These are phyloP conservation scores for Byssothecium circinans DNA, from an alignment of 2,329 filamentous ascomycete genomes.

Conservation along the genomic window DNA sequence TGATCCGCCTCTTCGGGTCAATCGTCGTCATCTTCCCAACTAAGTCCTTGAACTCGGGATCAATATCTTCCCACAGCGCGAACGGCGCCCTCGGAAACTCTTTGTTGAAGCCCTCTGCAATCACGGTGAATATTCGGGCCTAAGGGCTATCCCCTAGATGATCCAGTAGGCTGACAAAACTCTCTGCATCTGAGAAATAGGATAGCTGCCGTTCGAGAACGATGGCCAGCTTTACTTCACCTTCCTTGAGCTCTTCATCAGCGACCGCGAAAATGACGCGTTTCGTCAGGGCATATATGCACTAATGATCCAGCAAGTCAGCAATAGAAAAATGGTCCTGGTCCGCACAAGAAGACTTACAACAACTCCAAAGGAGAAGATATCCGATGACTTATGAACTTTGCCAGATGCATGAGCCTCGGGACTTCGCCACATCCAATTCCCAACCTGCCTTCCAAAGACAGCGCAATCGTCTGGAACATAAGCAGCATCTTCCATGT, in stretches of 20 bases:
- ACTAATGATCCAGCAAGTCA: slow-evolving; percentile 32
- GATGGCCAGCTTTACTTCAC: slow-evolving; percentile 40
- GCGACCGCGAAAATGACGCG: slow-evolving; percentile 37
- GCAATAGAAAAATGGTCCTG: slow-evolving; percentile 14
- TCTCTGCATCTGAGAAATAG: slow-evolving; percentile 50
- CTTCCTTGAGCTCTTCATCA: slow-evolving; percentile 36
- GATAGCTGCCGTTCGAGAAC: slow-evolving; percentile 52
- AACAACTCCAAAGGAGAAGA: slow-evolving; percentile 49
- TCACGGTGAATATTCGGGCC: slow-evolving; percentile 36
- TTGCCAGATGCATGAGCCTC: slow-evolving; percentile 46
- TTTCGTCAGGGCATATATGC: slow-evolving; percentile 50
- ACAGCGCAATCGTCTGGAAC: slow-evolving; percentile 43
- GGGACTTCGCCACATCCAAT: slow-evolving; percentile 49
- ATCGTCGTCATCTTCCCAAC: slow-evolving; percentile 35
- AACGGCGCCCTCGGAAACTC: slow-evolving; percentile 48
- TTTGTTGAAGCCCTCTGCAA: slow-evolving; percentile 42
- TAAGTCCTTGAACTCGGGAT: slow-evolving; percentile 35
- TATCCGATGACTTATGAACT: slow-evolving; percentile 45
- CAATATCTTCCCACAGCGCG: slow-evolving; percentile 9
- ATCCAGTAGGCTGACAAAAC: slow-evolving; percentile 45
- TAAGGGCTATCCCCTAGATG: slow-evolving; percentile 43
- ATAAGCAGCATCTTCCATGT: slow-evolving; percentile 46
- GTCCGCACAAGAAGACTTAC: slow-evolving; percentile 27
- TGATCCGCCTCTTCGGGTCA: slow-evolving; percentile 37
- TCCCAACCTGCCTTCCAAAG: slow-evolving; percentile 42